A percentile compares a stretch with the other conserved stretches of the same genome.
phyloP scores from a whole-genome alignment of 441 rosid genomes.

The Iberis amara region DNA sequence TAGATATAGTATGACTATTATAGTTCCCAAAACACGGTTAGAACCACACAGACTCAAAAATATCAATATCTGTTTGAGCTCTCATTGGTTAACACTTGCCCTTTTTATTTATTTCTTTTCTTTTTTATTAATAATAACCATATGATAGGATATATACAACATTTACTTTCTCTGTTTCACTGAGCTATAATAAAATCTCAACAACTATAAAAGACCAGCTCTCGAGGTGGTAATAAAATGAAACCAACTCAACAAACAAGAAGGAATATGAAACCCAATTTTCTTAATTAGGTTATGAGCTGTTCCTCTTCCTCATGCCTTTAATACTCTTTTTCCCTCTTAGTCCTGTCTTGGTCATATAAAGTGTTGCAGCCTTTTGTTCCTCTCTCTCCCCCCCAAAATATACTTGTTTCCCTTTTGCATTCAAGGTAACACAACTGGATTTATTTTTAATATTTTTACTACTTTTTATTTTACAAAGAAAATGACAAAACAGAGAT shows the following conservation, averaged over 20 bases:
- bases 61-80: too few species aligned
- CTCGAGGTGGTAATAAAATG: conserved; percentile 32
- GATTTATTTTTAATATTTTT: conserved; percentile 1
- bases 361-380: conserved; percentile 32
- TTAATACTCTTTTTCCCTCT: conserved; percentile 24
- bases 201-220: conserved; percentile 35
- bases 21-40: too few species aligned
- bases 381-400: conserved; percentile 18
- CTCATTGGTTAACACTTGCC: conserved; percentile 21
- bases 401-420: conserved; percentile 3
- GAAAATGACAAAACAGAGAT: conserved; percentile 24
- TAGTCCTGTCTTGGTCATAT: conserved; percentile 36
- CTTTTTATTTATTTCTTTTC: conserved; percentile 7
- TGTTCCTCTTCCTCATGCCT: conserved; percentile 32
- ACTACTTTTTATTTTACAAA: conserved; percentile 26
- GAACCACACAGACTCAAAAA: too few species aligned
- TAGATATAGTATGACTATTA: too few species aligned
- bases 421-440: conserved; percentile 29
- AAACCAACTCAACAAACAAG: conserved; percentile 35
- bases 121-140: not conserved
- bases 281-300: conserved; percentile 31
- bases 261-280: conserved; percentile 28
- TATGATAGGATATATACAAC: conserved; percentile 21
- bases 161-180: conserved; percentile 29
- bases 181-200: conserved; percentile 27